Percentiles rank a stretch among this genome's conserved stretches.
phyloP scores from a whole-genome alignment of 306 rosid genomes.

The Cucurbita argyrosperma region DNA sequence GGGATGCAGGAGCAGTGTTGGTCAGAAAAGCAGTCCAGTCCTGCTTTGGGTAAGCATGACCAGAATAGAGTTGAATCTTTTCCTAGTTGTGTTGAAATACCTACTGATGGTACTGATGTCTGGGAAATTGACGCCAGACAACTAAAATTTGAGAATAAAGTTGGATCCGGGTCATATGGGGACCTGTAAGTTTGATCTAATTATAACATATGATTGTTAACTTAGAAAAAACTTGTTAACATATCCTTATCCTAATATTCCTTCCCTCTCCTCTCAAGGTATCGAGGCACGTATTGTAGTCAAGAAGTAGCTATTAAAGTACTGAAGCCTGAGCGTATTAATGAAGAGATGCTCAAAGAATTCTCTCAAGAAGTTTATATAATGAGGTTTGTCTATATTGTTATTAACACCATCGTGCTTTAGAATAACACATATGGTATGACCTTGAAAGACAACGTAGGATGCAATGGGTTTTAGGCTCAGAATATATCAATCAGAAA shows the following conservation, averaged over 20 bases:
- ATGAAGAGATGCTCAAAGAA: conserved; percentile 73
- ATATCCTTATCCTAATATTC: conserved; percentile 23
- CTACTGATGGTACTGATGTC: conserved; percentile 87
- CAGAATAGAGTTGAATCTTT: conserved; percentile 34
- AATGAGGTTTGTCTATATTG: conserved; percentile 61
- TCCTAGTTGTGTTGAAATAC: conserved; percentile 59
- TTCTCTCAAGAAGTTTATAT: conserved; percentile 97
- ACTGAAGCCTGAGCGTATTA: conserved; percentile 75
- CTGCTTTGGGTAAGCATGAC: conserved; percentile 29
- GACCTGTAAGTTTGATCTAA: conserved; percentile 62
- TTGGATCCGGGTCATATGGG: conserved; percentile 95
- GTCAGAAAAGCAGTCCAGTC: conserved; percentile 39
- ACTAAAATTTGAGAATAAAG: conserved; percentile 70
- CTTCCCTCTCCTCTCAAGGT: conserved; percentile 38
- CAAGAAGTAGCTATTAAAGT: conserved; percentile 97
- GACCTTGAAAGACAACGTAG: not conserved
- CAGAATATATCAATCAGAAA: not conserved
- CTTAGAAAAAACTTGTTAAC: conserved; percentile 7
- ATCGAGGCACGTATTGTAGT: conserved; percentile 78
- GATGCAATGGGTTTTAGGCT: not conserved
- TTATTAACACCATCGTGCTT: conserved; percentile 1
- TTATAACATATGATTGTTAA: conserved; percentile 12
- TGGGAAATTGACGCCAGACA: conserved; percentile 86
- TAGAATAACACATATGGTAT: not conserved
- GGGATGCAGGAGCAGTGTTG: conserved; percentile 37